A percentile compares a stretch with the other conserved stretches of the same genome.
Conservation (phyloP, 805 yeast genomes). For the Diddensiella transvaalensis region DNA sequence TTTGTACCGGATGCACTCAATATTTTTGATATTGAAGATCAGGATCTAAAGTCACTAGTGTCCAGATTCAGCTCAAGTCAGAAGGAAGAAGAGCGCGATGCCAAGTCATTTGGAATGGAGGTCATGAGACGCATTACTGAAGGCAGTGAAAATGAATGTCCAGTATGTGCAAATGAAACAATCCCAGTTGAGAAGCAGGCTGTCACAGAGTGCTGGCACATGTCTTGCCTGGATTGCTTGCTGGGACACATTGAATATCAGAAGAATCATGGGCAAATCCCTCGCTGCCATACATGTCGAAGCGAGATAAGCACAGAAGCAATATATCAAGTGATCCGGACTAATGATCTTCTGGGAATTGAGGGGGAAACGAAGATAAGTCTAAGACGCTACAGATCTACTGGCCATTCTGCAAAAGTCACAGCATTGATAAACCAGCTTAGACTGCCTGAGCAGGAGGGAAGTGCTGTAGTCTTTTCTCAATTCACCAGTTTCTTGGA, state of each 20-base stretch:
- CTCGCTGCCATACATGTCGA: constrained; percentile 78
- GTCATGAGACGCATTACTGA: constrained; percentile 29
- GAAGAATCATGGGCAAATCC: constrained; percentile 40
- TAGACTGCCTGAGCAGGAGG: constrained; percentile 39
- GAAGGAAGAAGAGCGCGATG: constrained; percentile 15
- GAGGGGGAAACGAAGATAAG: constrained; percentile 12
- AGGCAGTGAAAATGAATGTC: constrained; percentile 61
- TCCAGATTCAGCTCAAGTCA: constrained; percentile 17
- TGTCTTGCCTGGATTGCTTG: constrained; percentile 71
- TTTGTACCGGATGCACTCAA: neutral
- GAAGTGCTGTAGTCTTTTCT: constrained; percentile 82
- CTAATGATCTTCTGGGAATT: constrained; percentile 24
- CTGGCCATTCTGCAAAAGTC: constrained; percentile 62
- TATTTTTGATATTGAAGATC: constrained; percentile 26
- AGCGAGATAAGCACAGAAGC: constrained; percentile 46
- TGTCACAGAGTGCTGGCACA: constrained; percentile 76
- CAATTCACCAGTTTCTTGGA: constrained; percentile 85
- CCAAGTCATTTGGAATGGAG: constrained; percentile 23
- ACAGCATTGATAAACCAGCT: constrained; percentile 64
- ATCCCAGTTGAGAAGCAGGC: constrained; percentile 51
- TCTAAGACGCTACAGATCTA: constrained; percentile 32
- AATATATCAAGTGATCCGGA: constrained; percentile 43
- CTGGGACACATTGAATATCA: constrained; percentile 73
- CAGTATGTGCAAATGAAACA: constrained; percentile 75
- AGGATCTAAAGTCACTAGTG: constrained; percentile 23